Base-by-base conservation (phyloP, 2,329 filamentous ascomycete species). In the Monilinia vaccinii-corymbosi region DNA sequence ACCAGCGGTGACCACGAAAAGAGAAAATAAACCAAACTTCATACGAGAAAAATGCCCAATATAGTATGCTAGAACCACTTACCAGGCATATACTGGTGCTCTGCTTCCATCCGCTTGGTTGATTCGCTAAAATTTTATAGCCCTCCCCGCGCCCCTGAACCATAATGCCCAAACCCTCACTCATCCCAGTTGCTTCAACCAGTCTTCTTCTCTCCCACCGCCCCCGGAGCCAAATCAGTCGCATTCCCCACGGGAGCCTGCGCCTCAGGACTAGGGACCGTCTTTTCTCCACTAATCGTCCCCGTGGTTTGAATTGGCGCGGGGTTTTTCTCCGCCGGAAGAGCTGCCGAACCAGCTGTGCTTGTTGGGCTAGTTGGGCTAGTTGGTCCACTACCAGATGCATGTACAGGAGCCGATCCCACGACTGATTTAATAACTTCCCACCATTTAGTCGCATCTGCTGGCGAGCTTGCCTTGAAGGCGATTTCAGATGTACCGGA, bases 361-460 rank as follows among this genome's bases (percentile, higher is more conserved):
- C 63, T 64, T n/a, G 63, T 28, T 25, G 67, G 64, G 32, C 63
- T 64, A n/a, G 63, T 38, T n/a, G 69, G 69, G 36, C 63, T 67
- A 0, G 60, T 56, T 18, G 68, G 66, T 4, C 61, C 63, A 34
- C 67, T 69, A n/a, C 53, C 38, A 46, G 59, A 60, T 9, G 52
- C 46, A 9, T 44, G 50, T 11, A 60, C 56, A 8, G 67, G 65
- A 9, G 58, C 63, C 11, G 63, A 50, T 14, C 66, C 66, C 25
- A 63, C 67, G 7, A 63, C 66, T 16, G 64, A 62, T 55, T 62
- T 62, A 55, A 97, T 87, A 65, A 90, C 77, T 38, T 87, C 81
- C 74, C 85, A 91, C 93, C 93, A 97, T 73, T 90, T 88, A 73
- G 87, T 79, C 0, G 93, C 91, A 65, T 96, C 91, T 32, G 81